phyloP scores from a whole-genome alignment of 495 filamentous ascomycete species.

The Annulohypoxylon nitens region DNA sequence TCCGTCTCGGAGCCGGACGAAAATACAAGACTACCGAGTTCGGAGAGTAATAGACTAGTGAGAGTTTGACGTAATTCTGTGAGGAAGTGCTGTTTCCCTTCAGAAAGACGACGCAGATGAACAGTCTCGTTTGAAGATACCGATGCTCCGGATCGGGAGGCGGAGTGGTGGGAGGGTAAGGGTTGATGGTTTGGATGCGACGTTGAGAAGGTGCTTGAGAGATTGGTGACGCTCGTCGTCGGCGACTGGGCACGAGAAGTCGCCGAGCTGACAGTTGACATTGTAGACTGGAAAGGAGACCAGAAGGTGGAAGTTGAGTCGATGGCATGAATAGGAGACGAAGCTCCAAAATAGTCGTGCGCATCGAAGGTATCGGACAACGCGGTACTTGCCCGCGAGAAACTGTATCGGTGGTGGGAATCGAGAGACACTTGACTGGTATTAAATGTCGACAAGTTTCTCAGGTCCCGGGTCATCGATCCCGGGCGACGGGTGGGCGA shows the following conservation, averaged over 20 bases:
- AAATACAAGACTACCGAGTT: conserved; percentile 88
- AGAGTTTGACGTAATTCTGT: conserved; percentile 81
- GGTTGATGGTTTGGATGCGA: conserved; percentile 55
- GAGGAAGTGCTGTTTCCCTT: conserved; percentile 75
- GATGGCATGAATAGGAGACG: conserved; percentile 77
- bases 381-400: conserved; percentile 66
- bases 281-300: conserved; percentile 80
- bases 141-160: conserved; percentile 64
- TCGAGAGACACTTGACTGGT: conserved; percentile 75
- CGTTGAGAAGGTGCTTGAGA: conserved; percentile 59
- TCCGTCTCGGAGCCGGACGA: conserved; percentile 92
- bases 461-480: conserved; percentile 62
- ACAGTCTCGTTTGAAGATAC: conserved; percentile 72
- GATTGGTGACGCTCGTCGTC: conserved; percentile 66
- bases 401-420: conserved; percentile 71
- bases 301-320: conserved; percentile 88
- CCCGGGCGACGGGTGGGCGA: conserved; percentile 52
- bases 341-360: conserved; percentile 75
- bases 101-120: conserved; percentile 65
- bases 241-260: conserved; percentile 68
- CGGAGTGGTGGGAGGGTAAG: conserved; percentile 56
- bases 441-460: conserved; percentile 67
- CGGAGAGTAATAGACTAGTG: conserved; percentile 87
- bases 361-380: conserved; percentile 75
- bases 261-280: conserved; percentile 71